phyloP scores from a whole-genome alignment of 2,329 filamentous ascomycete species.

The Xylaria sp. region DNA sequence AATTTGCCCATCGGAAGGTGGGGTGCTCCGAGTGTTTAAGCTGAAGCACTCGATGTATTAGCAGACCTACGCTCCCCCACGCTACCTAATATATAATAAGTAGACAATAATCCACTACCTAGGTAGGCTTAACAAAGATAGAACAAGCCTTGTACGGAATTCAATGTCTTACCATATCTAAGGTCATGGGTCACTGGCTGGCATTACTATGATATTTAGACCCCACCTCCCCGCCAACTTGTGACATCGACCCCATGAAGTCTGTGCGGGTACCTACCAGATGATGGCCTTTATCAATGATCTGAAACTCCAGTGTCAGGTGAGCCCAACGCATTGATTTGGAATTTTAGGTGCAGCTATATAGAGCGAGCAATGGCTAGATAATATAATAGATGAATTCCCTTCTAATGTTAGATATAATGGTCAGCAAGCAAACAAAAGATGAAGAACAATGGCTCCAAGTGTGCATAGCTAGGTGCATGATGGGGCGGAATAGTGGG shows the following conservation, averaged over 20 bases:
- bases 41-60: too few species aligned
- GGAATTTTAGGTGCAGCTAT: background rate
- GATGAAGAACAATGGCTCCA: background rate
- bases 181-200: background rate
- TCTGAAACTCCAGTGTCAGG: background rate
- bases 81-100: too few species aligned
- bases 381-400: background rate
- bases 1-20: too few species aligned
- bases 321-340: background rate
- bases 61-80: too few species aligned
- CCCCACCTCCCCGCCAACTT: slow-evolving; percentile 25
- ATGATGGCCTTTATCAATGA: slow-evolving; percentile 1
- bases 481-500: background rate
- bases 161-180: background rate
- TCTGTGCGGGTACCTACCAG: background rate
- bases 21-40: too few species aligned
- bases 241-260: slow-evolving; percentile 13
- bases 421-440: background rate
- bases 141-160: background rate
- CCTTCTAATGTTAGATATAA: background rate
- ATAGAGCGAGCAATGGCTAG: background rate
- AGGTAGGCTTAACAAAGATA: too few species aligned
- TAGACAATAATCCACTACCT: too few species aligned
- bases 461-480: background rate
- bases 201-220: background rate